Conservation (phyloP, 2,329 filamentous ascomycete species). For the Onygenales sp. region DNA sequence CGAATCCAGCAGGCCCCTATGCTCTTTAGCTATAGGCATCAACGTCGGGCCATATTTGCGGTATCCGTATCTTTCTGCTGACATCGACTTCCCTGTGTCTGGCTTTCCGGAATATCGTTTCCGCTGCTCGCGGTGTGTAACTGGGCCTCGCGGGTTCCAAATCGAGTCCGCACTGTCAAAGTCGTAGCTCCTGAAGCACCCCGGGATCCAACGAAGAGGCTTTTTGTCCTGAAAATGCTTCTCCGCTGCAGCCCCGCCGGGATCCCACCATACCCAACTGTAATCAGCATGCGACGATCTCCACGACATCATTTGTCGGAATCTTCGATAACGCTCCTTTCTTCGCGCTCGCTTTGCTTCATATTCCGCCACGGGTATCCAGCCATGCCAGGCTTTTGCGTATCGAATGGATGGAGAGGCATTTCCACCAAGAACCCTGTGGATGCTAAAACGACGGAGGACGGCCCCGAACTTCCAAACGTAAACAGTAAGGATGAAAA, state of each 20-base stretch:
- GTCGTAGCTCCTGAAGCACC: slow-evolving; percentile 19
- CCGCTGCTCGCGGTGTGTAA: too few species aligned
- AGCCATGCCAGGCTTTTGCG: slow-evolving; percentile 34
- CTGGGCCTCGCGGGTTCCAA: slow-evolving; percentile 13
- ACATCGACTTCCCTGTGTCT: background rate
- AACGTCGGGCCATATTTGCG: background rate
- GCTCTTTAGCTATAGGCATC: too few species aligned
- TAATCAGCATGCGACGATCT: slow-evolving; percentile 26
- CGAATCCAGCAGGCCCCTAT: too few species aligned
- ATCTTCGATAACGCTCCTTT: slow-evolving; percentile 11
- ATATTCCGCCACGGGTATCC: slow-evolving; percentile 25
- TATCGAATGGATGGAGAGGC: slow-evolving; percentile 21
- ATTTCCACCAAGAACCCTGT: slow-evolving; percentile 26
- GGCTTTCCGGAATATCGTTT: background rate
- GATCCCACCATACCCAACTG: slow-evolving; percentile 34
- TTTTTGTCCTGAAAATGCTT: slow-evolving; percentile 12
- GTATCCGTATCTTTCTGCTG: background rate
- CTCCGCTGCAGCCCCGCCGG: slow-evolving; percentile 14
- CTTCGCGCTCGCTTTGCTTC: slow-evolving; percentile 20
- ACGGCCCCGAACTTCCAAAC: slow-evolving; percentile 31
- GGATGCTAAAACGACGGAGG: slow-evolving; percentile 26
- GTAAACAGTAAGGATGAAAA: slow-evolving; percentile 28
- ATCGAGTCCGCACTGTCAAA: slow-evolving; percentile 16
- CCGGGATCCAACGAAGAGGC: slow-evolving; percentile 17
- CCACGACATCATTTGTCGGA: slow-evolving; percentile 24